Evolutionary conservation across 2,329 filamentous ascomycete species (phyloP), one percentile per base, ranked within the genome.

Genomic region (Exserohilum turcica): DNA sequence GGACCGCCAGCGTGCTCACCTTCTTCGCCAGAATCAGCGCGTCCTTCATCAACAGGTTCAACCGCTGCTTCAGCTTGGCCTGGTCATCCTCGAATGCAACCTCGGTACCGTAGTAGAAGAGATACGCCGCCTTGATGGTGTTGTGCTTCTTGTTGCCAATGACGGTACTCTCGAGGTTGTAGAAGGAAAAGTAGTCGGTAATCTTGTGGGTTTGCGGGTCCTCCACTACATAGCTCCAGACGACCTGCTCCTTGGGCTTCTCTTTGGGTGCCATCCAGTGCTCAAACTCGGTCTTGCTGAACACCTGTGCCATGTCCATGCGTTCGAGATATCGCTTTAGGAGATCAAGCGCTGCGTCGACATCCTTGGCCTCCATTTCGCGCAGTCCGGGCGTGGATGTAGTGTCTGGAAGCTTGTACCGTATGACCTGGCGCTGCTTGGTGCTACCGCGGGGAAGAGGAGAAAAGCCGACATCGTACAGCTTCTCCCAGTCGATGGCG

Each of bases 161-260:
- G 53, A 97, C 89, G 1, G 91, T 94, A 13, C 92, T 96, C 73
- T 96, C 92, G 29, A 99, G 87, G 70, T 86, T 87, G 81, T 97
- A 99, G 79, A 97, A 99, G 32, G 92, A 97, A 78, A 97, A 89
- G 78, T 96, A 97, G 76, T 99, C 94, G 32, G 91, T 97, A 69
- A 99, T 90, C 66, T 91, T 91, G 57, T 89, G 84, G 44, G 87
- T 86, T 40, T 85, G 65, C 0, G 82, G 76, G 47, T 88, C 83
- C 72, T 84, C 93, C 12, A 96, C 91, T 8, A 99, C 93, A 63
- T 95, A 97, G 2, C 88, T 87, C 90, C 91, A 99, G 12, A 97
- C 87, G 7, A 96, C 92, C 74, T 92, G 90, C 68, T 96, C 74
- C 43, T 72, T 68, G 0, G 66, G 64, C 21, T 66, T 64, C 48